phyloP scores from a whole-genome alignment of 768 basidiomycete species.

The Filobasidium floriforme region DNA sequence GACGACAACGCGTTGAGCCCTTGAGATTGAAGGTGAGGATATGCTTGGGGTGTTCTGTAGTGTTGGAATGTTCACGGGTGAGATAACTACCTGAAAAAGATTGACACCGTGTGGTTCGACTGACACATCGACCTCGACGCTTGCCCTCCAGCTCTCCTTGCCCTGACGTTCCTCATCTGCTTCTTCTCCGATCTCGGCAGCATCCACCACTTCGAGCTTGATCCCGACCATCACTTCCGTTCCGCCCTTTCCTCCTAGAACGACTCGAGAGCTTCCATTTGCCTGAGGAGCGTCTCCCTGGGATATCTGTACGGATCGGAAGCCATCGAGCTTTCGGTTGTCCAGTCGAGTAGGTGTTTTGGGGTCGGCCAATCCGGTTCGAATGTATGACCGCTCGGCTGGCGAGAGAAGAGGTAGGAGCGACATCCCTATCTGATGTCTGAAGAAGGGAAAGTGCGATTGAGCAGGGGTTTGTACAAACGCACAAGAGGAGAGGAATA shows the following conservation, averaged over 20 bases:
- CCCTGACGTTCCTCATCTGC: slow-evolving; percentile 19
- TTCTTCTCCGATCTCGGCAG: slow-evolving; percentile 17
- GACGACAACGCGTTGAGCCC: slow-evolving; percentile 28
- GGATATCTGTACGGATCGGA: slow-evolving; percentile 31
- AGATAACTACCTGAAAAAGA: neutral
- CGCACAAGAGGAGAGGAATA: no score
- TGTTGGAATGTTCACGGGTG: neutral
- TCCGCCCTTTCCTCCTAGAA: slow-evolving; percentile 26
- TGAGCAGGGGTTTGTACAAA: no score
- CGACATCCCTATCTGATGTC: neutral
- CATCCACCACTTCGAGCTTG: slow-evolving; percentile 40
- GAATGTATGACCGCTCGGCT: slow-evolving; percentile 39
- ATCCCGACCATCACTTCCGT: slow-evolving; percentile 43
- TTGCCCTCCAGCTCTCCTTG: slow-evolving; percentile 32
- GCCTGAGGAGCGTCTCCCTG: slow-evolving; percentile 42
- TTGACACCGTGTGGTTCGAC: slow-evolving; percentile 3
- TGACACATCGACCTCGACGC: slow-evolving; percentile 44
- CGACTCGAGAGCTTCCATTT: slow-evolving; percentile 36
- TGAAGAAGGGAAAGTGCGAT: neutral
- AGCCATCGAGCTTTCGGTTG: slow-evolving; percentile 26
- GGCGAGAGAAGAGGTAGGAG: slow-evolving; percentile 29
- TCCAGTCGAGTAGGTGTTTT: slow-evolving; percentile 36
- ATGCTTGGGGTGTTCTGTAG: slow-evolving; percentile 39
- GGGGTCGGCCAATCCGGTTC: slow-evolving; percentile 35
- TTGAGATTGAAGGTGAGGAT: slow-evolving; percentile 25